These are phyloP conservation scores for Excoecaria cochinchinensis DNA, from an alignment of 345 rosid species.

Conservation along the genomic window DNA sequence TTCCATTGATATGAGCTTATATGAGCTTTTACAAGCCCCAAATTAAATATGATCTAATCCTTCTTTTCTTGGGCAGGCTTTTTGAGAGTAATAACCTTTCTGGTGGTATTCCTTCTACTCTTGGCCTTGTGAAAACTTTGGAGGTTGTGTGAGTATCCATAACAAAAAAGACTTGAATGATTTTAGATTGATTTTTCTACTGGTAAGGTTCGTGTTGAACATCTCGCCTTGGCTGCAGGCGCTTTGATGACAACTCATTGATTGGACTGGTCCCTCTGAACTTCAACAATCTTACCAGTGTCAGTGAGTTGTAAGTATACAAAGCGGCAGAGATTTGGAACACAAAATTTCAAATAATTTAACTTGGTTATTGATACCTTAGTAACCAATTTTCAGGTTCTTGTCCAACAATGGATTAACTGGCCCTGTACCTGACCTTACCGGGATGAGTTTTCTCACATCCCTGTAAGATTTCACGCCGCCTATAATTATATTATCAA, in stretches of 20 bases:
- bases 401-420: conserved; percentile 64
- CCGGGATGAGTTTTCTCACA: conserved; percentile 47
- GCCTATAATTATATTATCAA: not conserved
- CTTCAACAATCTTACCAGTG: conserved; percentile 55
- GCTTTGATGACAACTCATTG: conserved; percentile 65
- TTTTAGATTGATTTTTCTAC: not conserved
- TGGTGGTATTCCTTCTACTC: conserved; percentile 57
- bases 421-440: conserved; percentile 65
- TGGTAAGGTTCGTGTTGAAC: not conserved
- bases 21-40: not conserved
- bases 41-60: too few relatives aligned
- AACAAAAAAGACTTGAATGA: not conserved
- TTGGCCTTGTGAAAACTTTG: conserved; percentile 55
- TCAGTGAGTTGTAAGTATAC: conserved; percentile 62
- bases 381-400: conserved; percentile 38
- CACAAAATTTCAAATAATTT: conserved; percentile 2
- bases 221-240: conserved; percentile 44
- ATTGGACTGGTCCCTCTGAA: conserved; percentile 51
- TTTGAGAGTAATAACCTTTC: conserved; percentile 64
- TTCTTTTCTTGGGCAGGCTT: conserved; percentile 42
- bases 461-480: conserved; percentile 55
- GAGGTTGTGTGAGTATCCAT: conserved; percentile 66
- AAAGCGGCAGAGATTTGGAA: not conserved
- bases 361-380: not conserved
- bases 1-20: not conserved